Percentiles rank a stretch among this genome's conserved stretches.
Evolutionary conservation across 352 stramenopile species (phyloP).

Genomic region (Pythium aquatile): DNA sequence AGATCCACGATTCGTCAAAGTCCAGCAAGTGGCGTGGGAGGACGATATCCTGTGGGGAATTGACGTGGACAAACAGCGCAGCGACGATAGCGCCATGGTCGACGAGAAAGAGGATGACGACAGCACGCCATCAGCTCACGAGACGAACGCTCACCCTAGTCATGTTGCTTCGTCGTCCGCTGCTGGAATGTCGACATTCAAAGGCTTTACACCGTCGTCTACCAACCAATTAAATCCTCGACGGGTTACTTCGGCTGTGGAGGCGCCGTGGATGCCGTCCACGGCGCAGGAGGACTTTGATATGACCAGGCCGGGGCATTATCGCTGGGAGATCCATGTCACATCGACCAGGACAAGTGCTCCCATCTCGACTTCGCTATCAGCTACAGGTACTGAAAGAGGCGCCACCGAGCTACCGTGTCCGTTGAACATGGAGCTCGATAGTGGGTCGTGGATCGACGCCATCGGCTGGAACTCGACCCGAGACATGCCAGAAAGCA

Average conservation of each 20-base stretch:
- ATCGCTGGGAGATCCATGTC: constrained; percentile 69
- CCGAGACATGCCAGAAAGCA: constrained; percentile 77
- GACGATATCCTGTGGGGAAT: constrained; percentile 79
- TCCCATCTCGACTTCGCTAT: not conserved
- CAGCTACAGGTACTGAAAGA: not conserved
- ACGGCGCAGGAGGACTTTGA: constrained; percentile 48
- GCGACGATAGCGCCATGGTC: too few species aligned
- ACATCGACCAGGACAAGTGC: not conserved
- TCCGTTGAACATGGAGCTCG: constrained; percentile 66
- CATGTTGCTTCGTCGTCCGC: not conserved
- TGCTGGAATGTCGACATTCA: not conserved
- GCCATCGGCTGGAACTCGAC: constrained; percentile 80
- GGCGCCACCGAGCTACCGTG: constrained; percentile 28
- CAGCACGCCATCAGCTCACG: not conserved
- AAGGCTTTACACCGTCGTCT: constrained; percentile 11
- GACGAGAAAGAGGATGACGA: constrained; percentile 54
- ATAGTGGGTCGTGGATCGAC: constrained; percentile 67
- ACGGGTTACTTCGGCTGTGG: constrained; percentile 12
- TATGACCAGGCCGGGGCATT: constrained; percentile 70
- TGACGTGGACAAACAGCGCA: constrained; percentile 37
- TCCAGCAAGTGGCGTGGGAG: constrained; percentile 82
- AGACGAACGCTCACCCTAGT: not conserved
- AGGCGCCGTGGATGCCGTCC: constrained; percentile 32
- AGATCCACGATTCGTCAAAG: constrained; percentile 73
- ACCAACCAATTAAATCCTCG: constrained; percentile 30